Percentiles rank a stretch among this genome's conserved stretches.
phyloP scores from a whole-genome alignment of 176 grass and related monocot genomes.

The Ensete ventricosum region DNA sequence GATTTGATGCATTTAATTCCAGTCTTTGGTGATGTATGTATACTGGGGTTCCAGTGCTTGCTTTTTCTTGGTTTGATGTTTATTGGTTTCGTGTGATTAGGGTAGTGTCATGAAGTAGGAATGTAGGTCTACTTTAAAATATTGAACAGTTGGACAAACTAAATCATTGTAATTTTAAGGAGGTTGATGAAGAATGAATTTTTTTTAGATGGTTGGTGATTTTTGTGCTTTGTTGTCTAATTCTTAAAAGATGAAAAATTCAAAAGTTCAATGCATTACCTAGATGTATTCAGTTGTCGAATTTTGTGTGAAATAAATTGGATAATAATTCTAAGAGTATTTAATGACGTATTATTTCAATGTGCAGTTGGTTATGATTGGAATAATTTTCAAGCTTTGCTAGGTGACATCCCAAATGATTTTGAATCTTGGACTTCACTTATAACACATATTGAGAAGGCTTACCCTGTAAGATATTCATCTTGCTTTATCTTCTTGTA shows the following conservation, averaged over 20 bases:
- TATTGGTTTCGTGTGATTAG: background rate
- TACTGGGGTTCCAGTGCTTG: background rate
- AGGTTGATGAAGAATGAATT: background rate
- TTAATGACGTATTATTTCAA: slow-evolving; percentile 11
- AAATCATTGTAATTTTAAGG: background rate
- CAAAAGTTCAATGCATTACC: background rate
- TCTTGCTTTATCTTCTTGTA: slow-evolving; percentile 11
- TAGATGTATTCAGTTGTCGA: background rate
- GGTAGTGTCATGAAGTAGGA: background rate
- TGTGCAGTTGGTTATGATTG: slow-evolving; percentile 38
- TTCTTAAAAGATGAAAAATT: background rate
- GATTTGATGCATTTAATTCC: background rate
- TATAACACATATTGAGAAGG: slow-evolving; percentile 43
- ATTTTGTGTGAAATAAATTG: background rate
- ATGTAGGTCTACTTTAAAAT: background rate
- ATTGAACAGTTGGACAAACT: background rate
- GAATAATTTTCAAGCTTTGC: slow-evolving; percentile 30
- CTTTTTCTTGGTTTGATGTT: too few relatives aligned
- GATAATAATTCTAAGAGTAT: background rate
- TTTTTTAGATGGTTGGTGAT: background rate
- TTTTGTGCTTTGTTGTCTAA: background rate
- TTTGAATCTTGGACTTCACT: slow-evolving; percentile 65
- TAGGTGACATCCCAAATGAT: slow-evolving; percentile 19
- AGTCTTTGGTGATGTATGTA: background rate
- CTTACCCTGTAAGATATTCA: slow-evolving; percentile 38